phyloP scores from a whole-genome alignment of 192 early-diverging fungal genomes.

The Backusella psychrophila region DNA sequence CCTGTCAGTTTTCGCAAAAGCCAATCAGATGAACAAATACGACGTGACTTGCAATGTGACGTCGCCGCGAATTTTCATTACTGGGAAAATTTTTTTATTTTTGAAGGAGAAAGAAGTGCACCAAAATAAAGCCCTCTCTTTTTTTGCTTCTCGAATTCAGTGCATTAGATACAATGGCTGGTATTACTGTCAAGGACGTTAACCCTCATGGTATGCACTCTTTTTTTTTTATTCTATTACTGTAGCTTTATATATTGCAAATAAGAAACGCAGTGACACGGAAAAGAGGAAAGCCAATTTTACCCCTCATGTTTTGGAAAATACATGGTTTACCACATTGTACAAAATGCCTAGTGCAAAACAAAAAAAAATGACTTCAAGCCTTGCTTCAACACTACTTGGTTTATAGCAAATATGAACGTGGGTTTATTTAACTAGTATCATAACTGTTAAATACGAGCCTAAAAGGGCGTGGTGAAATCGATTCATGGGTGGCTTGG shows the following conservation, averaged over 20 bases:
- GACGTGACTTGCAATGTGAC: background rate
- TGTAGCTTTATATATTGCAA: background rate
- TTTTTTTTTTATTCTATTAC: background rate
- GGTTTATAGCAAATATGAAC: background rate
- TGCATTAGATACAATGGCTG: slow-evolving; percentile 39
- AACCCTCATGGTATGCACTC: slow-evolving; percentile 65
- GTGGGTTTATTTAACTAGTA: background rate
- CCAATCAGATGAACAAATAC: background rate
- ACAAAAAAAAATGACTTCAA: background rate
- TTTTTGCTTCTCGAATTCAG: slow-evolving; percentile 24
- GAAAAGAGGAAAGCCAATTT: background rate
- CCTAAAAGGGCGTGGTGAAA: background rate
- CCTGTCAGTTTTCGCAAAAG: background rate
- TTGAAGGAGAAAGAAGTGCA: slow-evolving; percentile 1
- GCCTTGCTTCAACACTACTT: background rate
- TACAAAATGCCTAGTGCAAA: background rate
- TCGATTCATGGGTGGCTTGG: background rate
- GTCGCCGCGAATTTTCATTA: background rate
- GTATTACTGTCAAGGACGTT: slow-evolving; percentile 59
- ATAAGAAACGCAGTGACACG: background rate
- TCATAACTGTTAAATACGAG: background rate
- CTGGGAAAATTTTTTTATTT: slow-evolving; percentile 5
- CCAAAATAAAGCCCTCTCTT: slow-evolving; percentile 15
- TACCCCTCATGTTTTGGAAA: background rate
- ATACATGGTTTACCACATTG: background rate